phyloP scores from a whole-genome alignment of 768 basidiomycete genomes.

The Tephrocybe sp. region DNA sequence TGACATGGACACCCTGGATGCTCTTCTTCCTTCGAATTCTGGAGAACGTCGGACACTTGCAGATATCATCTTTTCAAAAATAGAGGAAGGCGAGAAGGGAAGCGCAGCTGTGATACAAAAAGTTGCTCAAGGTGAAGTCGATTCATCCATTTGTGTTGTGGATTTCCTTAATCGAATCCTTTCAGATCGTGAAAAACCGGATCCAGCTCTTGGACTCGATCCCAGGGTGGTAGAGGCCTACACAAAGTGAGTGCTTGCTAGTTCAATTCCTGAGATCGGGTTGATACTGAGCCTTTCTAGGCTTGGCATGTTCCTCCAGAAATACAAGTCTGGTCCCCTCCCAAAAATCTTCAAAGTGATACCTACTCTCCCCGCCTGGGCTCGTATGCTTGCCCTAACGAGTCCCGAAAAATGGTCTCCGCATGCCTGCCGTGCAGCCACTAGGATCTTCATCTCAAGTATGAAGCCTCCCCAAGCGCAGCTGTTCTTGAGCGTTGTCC shows the following conservation, averaged over 20 bases:
- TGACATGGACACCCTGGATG: constrained; percentile 84
- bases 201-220: constrained; percentile 86
- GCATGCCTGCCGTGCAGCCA: constrained; percentile 91
- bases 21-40: constrained; percentile 71
- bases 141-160: neutral
- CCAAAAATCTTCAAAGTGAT: constrained; percentile 99
- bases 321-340: constrained; percentile 90
- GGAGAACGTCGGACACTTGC: constrained; percentile 84
- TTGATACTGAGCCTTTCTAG: constrained; percentile 37
- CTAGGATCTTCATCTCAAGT: constrained; percentile 92
- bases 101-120: constrained; percentile 57
- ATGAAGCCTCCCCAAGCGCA: constrained; percentile 95
- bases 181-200: constrained; percentile 52
- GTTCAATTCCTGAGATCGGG: neutral
- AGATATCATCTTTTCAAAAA: constrained; percentile 94
- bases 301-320: constrained; percentile 78
- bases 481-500: constrained; percentile 86
- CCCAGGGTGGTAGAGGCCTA: constrained; percentile 93
- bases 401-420: constrained; percentile 93
- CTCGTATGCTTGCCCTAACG: constrained; percentile 90
- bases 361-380: constrained; percentile 94
- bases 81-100: constrained; percentile 62
- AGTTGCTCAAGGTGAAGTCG: constrained; percentile 50
- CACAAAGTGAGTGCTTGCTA: constrained; percentile 63
- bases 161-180: neutral